These are phyloP conservation scores for Leccinum incarnatum DNA, from an alignment of 768 basidiomycete species.

Conservation along the genomic window DNA sequence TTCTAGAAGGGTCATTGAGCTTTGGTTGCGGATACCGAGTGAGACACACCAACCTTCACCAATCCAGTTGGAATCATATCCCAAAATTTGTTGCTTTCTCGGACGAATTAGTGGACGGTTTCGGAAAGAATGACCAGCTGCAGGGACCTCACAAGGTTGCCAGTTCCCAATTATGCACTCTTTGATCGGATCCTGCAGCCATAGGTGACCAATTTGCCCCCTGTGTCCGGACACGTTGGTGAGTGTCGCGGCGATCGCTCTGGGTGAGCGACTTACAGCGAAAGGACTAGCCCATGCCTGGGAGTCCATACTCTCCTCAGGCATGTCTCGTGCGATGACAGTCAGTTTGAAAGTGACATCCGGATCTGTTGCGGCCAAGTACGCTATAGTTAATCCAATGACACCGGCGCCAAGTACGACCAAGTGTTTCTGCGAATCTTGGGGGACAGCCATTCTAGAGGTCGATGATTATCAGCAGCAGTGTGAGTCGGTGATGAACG, in stretches of 20 bases:
- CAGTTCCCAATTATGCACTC: conserved; percentile 37
- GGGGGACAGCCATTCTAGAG: conserved; percentile 11
- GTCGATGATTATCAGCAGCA: neutral
- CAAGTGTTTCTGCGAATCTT: conserved; percentile 14
- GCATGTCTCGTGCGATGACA: conserved; percentile 38
- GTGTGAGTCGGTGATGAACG: neutral
- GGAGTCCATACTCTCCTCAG: conserved; percentile 33
- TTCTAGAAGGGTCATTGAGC: conserved; percentile 26
- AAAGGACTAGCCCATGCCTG: conserved; percentile 52
- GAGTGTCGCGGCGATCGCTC: neutral
- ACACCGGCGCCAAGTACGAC: conserved; percentile 40
- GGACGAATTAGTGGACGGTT: conserved; percentile 5
- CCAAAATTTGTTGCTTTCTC: conserved; percentile 44
- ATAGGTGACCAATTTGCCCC: conserved; percentile 49
- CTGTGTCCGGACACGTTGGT: conserved; percentile 21
- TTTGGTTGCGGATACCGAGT: neutral
- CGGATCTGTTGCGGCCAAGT: conserved; percentile 26
- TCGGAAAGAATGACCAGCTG: neutral
- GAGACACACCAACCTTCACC: conserved; percentile 32
- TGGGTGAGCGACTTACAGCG: conserved; percentile 34
- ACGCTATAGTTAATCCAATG: conserved; percentile 39
- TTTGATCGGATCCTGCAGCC: conserved; percentile 35
- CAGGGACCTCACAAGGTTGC: conserved; percentile 38
- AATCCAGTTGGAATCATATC: conserved; percentile 44
- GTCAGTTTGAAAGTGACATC: conserved; percentile 21